These are phyloP conservation scores for Boletus patriciae DNA, from an alignment of 768 basidiomycete species.

Conservation along the genomic window DNA sequence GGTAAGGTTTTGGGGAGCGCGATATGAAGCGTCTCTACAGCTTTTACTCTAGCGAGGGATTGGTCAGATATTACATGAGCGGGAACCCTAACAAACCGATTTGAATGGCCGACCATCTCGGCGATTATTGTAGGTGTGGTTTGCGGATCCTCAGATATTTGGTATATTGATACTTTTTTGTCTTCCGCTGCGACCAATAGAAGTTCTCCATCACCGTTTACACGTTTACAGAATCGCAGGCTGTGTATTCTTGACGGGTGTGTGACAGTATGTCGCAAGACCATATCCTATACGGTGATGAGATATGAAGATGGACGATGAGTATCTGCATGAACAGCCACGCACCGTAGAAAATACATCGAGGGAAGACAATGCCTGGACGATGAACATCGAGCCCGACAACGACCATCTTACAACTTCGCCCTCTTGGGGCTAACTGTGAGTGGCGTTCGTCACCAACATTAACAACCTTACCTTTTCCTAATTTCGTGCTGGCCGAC, in stretches of 20 bases:
- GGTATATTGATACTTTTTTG: slow-evolving; percentile 80
- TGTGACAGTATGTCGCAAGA: slow-evolving; percentile 64
- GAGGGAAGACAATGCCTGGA: slow-evolving; percentile 72
- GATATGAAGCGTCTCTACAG: slow-evolving; percentile 65
- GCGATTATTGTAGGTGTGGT: slow-evolving; percentile 61
- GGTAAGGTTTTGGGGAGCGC: slow-evolving; percentile 44
- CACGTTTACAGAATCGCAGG: slow-evolving; percentile 67
- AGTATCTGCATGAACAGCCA: neutral
- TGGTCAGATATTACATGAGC: neutral
- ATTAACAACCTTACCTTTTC: slow-evolving; percentile 59
- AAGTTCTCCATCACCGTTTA: slow-evolving; percentile 58
- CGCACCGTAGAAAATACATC: slow-evolving; percentile 81
- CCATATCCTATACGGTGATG: slow-evolving; percentile 63
- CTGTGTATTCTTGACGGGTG: slow-evolving; percentile 87
- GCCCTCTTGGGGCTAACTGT: slow-evolving; percentile 57
- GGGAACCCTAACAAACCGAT: slow-evolving; percentile 56
- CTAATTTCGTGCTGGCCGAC: slow-evolving; percentile 83
- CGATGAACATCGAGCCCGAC: slow-evolving; percentile 73
- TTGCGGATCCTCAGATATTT: slow-evolving; percentile 47
- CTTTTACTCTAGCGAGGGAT: slow-evolving; percentile 64
- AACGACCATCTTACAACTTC: slow-evolving; percentile 90
- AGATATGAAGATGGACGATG: neutral
- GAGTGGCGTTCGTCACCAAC: neutral
- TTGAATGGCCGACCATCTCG: slow-evolving; percentile 75
- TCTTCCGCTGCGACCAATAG: slow-evolving; percentile 89